Conservation (phyloP, 2,329 filamentous ascomycete genomes). For the Calonectria pseudoreteaudii region DNA sequence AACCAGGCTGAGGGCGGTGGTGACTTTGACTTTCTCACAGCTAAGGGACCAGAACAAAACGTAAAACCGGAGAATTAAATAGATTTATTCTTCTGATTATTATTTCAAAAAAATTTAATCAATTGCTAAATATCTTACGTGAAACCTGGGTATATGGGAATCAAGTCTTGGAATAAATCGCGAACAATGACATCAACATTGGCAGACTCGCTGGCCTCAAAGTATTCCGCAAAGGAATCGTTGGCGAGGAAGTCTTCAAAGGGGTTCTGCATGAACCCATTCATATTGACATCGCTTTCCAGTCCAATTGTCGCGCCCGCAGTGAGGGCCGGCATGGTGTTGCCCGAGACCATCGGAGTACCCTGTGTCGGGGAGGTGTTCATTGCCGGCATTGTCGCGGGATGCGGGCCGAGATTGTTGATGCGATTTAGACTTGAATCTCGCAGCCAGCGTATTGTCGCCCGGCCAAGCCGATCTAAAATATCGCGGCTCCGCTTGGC, state of each 20-base stretch:
- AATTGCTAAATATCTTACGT: slow-evolving; percentile 9
- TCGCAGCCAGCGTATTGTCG: slow-evolving; percentile 45
- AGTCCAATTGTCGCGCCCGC: background rate
- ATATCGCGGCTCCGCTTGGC: slow-evolving; percentile 60
- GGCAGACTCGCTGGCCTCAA: slow-evolving; percentile 42
- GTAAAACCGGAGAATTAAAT: background rate
- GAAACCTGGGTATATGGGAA: slow-evolving; percentile 42
- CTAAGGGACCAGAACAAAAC: slow-evolving; percentile 46
- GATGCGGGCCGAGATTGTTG: background rate
- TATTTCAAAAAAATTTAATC: background rate
- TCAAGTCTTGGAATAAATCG: slow-evolving; percentile 51
- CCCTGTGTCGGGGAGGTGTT: background rate
- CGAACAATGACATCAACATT: slow-evolving; percentile 50
- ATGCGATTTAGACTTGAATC: slow-evolving; percentile 8
- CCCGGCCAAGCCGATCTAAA: slow-evolving; percentile 52
- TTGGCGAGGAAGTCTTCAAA: slow-evolving; percentile 42
- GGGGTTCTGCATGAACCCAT: slow-evolving; percentile 27
- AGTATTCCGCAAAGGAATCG: slow-evolving; percentile 44
- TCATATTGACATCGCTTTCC: slow-evolving; percentile 1
- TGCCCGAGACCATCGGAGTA: slow-evolving; percentile 12
- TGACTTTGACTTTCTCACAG: slow-evolving; percentile 72
- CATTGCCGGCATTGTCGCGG: background rate
- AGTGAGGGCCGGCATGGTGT: slow-evolving; percentile 9
- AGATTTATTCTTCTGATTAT: too few species aligned
- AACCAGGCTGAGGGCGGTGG: slow-evolving; percentile 70